Evolutionary conservation across 257 asterid genomes (phyloP), one percentile per base, ranked within the genome.

Genomic region (Solanum chaucha): DNA sequence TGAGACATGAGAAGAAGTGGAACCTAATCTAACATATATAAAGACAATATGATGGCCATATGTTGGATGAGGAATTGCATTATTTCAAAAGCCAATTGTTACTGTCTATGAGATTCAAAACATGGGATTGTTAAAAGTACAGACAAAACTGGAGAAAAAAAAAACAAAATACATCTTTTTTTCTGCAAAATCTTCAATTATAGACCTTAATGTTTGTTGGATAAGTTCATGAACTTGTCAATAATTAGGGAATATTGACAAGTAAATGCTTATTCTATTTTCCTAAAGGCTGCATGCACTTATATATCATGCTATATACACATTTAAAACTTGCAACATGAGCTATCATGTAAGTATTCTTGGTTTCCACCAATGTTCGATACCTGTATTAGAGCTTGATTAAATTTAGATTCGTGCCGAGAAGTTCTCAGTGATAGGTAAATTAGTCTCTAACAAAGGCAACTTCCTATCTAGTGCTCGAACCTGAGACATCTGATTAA

Each of bases 161-260:
- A 72, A 58, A 88, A 59, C 73, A 87, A 88, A 89, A 88, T 88
- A 87, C 88, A 88, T 44, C 15, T 44, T 26, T 41, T 89, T 44
- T 88, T 90, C 92, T 84, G 86, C 87, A 90, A 89, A 93, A 92
- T 92, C 89, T 90, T 87, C 91, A 88, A 88, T 87, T 74, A 88
- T 90, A 44, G 41, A n/a, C 55, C 26, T 38, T 44, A 82, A 55
- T 67, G 67, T 74, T 83, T 82, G 55, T 75, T 85, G 86, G 77
- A 85, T 88, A 72, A 86, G 90, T 93, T 90, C 91, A 93, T 92
- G 95, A 90, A 91, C 67, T 90, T 89, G 87, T 82, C 87, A 89
- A 83, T 91, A 26, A 80, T 90, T 80, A 48, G 68, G 44, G 75
- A 59, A 84, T 59, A 87, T 70, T 80, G 38, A 55, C 35, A 88